Percentiles rank a stretch among this genome's conserved stretches.
These are phyloP conservation scores for Curvularia spicifera DNA, from an alignment of 2,329 filamentous ascomycete genomes.

Conservation along the genomic window DNA sequence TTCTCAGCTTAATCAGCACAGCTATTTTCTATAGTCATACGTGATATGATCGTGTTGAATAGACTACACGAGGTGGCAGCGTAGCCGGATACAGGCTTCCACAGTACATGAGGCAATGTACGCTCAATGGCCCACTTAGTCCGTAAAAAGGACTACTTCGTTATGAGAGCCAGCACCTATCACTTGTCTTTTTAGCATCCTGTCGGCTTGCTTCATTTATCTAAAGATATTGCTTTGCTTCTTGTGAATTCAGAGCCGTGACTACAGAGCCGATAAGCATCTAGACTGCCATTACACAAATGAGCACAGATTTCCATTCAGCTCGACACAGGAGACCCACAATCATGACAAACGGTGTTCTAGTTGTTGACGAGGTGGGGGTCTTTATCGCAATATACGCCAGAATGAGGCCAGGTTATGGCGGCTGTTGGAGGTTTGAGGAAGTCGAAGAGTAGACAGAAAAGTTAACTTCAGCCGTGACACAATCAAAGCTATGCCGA, in stretches of 20 bases:
- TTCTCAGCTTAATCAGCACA: background rate
- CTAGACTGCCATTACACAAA: background rate
- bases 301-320: background rate
- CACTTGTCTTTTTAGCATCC: background rate
- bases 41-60: background rate
- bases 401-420: background rate
- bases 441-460: background rate
- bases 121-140: background rate
- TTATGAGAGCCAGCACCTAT: background rate
- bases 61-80: background rate
- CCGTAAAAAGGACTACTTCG: background rate
- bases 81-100: background rate
- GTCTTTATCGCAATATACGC: background rate
- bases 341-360: background rate
- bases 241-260: background rate
- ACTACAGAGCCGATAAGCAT: background rate
- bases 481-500: background rate
- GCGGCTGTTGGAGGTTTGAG: background rate
- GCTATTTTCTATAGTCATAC: background rate
- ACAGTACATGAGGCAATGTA: background rate
- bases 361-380: background rate
- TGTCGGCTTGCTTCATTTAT: background rate
- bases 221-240: background rate
- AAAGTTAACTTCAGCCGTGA: background rate
- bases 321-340: background rate